Evolutionary conservation across 1,139 yeast species (phyloP).

Genomic region (Kodamaea alishanica): DNA sequence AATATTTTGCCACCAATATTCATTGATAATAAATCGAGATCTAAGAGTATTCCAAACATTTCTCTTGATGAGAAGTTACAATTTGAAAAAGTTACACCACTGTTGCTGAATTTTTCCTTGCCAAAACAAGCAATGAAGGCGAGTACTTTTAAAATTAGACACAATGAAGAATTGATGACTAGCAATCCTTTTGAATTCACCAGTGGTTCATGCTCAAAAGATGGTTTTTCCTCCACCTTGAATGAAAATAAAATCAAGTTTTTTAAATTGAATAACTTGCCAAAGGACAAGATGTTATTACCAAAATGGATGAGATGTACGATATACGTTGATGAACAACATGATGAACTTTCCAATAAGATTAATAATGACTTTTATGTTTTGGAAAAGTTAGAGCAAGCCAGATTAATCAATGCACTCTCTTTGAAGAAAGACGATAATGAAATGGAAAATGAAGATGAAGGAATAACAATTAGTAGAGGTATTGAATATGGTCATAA

Average conservation of each 20-base stretch:
- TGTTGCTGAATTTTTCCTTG: conserved; percentile 27
- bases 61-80: conserved; percentile 2
- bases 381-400: conserved; percentile 31
- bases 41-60: conserved; percentile 6
- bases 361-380: conserved; percentile 26
- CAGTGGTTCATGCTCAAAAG: conserved; percentile 5
- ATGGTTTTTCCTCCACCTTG: conserved; percentile 11
- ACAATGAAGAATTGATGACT: conserved; percentile 32
- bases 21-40: conserved; percentile 5
- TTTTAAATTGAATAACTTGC: conserved; percentile 16
- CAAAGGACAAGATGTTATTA: conserved; percentile 14
- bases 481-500: conserved; percentile 76
- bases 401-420: conserved; percentile 30
- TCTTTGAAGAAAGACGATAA: conserved; percentile 13
- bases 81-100: conserved; percentile 23
- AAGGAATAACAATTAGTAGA: conserved; percentile 28
- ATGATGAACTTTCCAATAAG: conserved; percentile 21
- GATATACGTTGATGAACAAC: conserved; percentile 24
- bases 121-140: conserved; percentile 19
- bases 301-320: conserved; percentile 34
- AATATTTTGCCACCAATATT: conserved; percentile 10
- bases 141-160: conserved; percentile 33
- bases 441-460: conserved; percentile 10
- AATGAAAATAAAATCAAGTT: conserved; percentile 16
- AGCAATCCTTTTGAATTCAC: conserved; percentile 20